These are phyloP conservation scores for Vicia villosa DNA, from an alignment of 306 rosid species.

Conservation along the genomic window DNA sequence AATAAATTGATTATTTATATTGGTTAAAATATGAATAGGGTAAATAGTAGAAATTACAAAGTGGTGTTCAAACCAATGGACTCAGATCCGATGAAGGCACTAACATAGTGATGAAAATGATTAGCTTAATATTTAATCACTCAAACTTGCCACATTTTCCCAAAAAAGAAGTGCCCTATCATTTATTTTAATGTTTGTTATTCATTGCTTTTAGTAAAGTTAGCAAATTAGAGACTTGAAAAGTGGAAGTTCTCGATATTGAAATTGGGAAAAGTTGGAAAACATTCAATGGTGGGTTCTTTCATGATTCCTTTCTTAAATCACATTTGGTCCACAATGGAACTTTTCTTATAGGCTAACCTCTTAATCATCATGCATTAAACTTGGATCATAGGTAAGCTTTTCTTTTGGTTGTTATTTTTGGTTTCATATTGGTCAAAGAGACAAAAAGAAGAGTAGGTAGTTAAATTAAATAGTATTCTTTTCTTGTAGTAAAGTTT, in stretches of 20 bases:
- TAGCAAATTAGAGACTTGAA: constrained; percentile 66
- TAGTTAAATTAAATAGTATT: neutral
- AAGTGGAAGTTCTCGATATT: constrained; percentile 54
- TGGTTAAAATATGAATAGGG: neutral
- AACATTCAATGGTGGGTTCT: constrained; percentile 60
- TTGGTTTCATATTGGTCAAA: constrained; percentile 42
- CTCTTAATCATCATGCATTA: constrained; percentile 47
- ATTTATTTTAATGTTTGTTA: constrained; percentile 38
- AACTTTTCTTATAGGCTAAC: constrained; percentile 27
- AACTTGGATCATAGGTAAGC: constrained; percentile 39
- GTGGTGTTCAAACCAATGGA: constrained; percentile 48
- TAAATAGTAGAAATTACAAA: constrained; percentile 37
- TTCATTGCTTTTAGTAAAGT: constrained; percentile 74
- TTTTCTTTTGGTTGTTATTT: constrained; percentile 22
- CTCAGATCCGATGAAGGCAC: constrained; percentile 59
- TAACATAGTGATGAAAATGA: constrained; percentile 63
- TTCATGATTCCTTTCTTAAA: constrained; percentile 54
- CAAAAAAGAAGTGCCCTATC: constrained; percentile 49
- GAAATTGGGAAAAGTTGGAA: constrained; percentile 76
- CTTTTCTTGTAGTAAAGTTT: constrained; percentile 18
- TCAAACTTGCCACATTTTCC: constrained; percentile 54
- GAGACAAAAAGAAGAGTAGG: constrained; percentile 41
- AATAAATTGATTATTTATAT: neutral
- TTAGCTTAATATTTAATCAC: constrained; percentile 57
- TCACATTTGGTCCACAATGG: constrained; percentile 46